These are phyloP conservation scores for Wickerhamiella shivajii DNA, from an alignment of 805 yeast genomes.

Conservation along the genomic window DNA sequence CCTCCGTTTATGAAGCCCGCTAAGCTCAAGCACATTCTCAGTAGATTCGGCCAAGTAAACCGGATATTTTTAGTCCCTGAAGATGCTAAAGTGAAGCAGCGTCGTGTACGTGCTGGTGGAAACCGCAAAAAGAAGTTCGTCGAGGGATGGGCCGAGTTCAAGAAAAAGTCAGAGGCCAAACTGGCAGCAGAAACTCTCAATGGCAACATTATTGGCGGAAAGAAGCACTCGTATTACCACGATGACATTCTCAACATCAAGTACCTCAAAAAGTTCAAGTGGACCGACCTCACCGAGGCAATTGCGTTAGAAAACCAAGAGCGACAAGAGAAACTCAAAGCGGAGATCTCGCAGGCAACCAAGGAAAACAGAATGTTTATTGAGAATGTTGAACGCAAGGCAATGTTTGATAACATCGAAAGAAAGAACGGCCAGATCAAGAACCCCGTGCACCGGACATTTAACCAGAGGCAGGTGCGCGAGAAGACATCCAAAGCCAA, in stretches of 20 bases:
- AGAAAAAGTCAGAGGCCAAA: constrained; percentile 73
- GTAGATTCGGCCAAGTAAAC: constrained; percentile 77
- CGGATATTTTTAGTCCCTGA: constrained; percentile 81
- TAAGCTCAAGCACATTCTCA: constrained; percentile 65
- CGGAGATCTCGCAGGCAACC: constrained; percentile 80
- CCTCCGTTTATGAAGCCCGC: constrained; percentile 98
- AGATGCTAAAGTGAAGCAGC: constrained; percentile 44
- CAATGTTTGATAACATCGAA: constrained; percentile 58
- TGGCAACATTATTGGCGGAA: constrained; percentile 84
- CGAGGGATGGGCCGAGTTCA: constrained; percentile 96
- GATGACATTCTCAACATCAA: constrained; percentile 89
- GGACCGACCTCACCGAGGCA: constrained; percentile 90
- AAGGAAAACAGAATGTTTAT: constrained; percentile 74
- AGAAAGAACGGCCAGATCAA: constrained; percentile 25
- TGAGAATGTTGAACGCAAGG: constrained; percentile 71
- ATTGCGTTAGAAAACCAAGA: constrained; percentile 80
- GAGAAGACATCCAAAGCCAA: constrained; percentile 14
- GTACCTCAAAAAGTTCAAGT: constrained; percentile 81
- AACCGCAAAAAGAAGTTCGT: constrained; percentile 75
- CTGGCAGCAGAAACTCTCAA: constrained; percentile 74
- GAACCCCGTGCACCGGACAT: constrained; percentile 34
- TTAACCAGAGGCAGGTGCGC: constrained; percentile 51
- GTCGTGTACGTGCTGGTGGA: constrained; percentile 75
- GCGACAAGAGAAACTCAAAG: constrained; percentile 71
- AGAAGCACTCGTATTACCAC: constrained; percentile 76